phyloP scores from a whole-genome alignment of 2,329 filamentous ascomycete genomes.

The Triangularia verruculosa region DNA sequence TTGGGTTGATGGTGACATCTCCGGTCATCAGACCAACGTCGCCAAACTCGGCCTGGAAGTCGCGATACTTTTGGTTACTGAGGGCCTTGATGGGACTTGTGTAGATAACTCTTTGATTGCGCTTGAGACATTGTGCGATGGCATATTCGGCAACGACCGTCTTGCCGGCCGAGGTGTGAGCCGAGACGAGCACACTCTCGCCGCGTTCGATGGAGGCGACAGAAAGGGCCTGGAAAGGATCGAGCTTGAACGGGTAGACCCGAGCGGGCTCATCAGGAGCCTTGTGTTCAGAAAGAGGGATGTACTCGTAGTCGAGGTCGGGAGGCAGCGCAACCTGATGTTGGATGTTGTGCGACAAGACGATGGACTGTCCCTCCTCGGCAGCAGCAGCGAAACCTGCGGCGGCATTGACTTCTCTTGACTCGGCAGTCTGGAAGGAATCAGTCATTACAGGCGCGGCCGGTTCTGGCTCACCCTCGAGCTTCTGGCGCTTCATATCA shows the following conservation, averaged over 20 bases:
- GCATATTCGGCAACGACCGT: conserved; percentile 98
- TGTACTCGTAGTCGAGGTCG: conserved; percentile 88
- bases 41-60: conserved; percentile 92
- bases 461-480: conserved; percentile 49
- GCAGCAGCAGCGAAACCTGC: conserved; percentile 61
- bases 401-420: conserved; percentile 80
- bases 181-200: conserved; percentile 94
- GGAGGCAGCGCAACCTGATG: conserved; percentile 95
- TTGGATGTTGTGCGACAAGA: conserved; percentile 94
- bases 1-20: conserved; percentile 98
- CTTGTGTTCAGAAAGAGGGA: conserved; percentile 93
- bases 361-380: conserved; percentile 66
- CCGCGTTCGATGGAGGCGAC: conserved; percentile 93
- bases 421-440: conserved; percentile 91
- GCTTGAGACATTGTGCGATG: conserved; percentile 93
- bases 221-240: conserved; percentile 94
- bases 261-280: conserved; percentile 82
- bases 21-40: conserved; percentile 98
- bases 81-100: conserved; percentile 98
- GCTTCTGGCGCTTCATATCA: conserved; percentile 61
- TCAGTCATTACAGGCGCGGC: conserved; percentile 84
- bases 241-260: conserved; percentile 83
- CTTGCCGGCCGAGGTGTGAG: conserved; percentile 96
- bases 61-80: conserved; percentile 97
- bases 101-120: conserved; percentile 98